Evolutionary conservation across 495 filamentous ascomycete genomes (phyloP).

Genomic region (Jackrogersella minutella): DNA sequence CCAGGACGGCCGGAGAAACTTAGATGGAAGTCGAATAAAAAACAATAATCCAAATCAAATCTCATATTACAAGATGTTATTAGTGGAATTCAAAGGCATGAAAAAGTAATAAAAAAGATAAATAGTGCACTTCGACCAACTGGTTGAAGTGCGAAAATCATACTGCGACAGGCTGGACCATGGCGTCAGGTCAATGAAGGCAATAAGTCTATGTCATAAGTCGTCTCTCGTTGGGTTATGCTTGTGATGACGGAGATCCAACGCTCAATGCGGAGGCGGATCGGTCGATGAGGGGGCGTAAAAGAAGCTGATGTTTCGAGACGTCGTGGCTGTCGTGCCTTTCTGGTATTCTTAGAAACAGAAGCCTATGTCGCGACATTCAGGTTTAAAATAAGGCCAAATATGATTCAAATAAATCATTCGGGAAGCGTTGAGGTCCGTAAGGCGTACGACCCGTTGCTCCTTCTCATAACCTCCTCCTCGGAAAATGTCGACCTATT

Average conservation of each 20-base stretch:
- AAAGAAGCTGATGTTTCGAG: not conserved
- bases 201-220: slow-evolving; percentile 42
- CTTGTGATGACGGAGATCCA: slow-evolving; percentile 38
- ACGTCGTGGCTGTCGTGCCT: slow-evolving; percentile 1
- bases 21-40: slow-evolving; percentile 32
- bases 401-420: not conserved
- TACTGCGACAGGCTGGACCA: slow-evolving; percentile 19
- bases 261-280: slow-evolving; percentile 19
- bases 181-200: slow-evolving; percentile 33
- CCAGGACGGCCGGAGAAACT: slow-evolving; percentile 37
- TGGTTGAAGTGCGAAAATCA: slow-evolving; percentile 27
- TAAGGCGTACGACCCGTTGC: not conserved
- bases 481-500: not conserved
- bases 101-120: slow-evolving; percentile 12
- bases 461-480: not conserved
- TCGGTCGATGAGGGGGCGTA: not conserved
- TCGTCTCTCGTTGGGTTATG: slow-evolving; percentile 39
- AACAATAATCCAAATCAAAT: slow-evolving; percentile 38
- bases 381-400: not conserved
- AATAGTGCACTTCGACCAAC: slow-evolving; percentile 29
- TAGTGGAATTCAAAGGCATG: slow-evolving; percentile 30
- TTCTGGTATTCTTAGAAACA: slow-evolving; percentile 2
- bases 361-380: not conserved
- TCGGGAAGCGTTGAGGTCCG: not conserved
- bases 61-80: slow-evolving; percentile 46